Evolutionary conservation across 2,329 filamentous ascomycete species (phyloP), one percentile per base, ranked within the genome.

Genomic region (Zalaria sp.): DNA sequence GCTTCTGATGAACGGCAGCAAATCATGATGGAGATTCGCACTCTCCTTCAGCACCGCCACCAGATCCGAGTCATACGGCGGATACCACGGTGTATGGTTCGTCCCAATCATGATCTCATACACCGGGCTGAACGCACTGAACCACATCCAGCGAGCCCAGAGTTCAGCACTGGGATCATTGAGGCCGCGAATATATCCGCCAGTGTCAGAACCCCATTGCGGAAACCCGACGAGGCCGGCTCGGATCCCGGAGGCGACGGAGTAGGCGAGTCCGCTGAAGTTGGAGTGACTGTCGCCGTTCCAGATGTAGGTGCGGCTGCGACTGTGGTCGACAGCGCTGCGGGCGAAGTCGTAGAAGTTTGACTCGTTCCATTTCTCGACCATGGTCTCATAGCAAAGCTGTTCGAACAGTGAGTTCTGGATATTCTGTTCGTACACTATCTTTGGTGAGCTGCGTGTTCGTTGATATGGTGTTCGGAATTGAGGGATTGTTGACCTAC

Each of bases 21-120:
- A 51, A 9, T 52, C 46, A 4, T 53, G 52, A 39, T 62, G 57
- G 25, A 57, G 27, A 37, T 57, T 52, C 4, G 56, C 52, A 3
- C 57, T 58, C 36, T 54, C 43, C 42, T 57, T 56, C 8, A 61
- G 49, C 3, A 61, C 49, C 4, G 46, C 43, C 4, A 59, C 50
- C 4, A 59, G 52, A 18, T 46, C 41, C 4, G 48, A 43, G 2
- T 50, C 55, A 44, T 60, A 59, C 4, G 52, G 52, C 6, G 53
- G 45, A 45, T 61, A 61, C 56, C 56, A 62, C 5, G 59, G 59
- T 3, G 29, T 32, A n/a, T 32, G 29, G 29, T 32, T 32, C 5
- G 57, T 57, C 3, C 56, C 57, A 9, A 61, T 46, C 56, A 60
- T 58, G 36, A 60, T 48, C 46, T 59, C 57, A 44, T 59, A 61